Evolutionary conservation across 345 rosid species (phyloP).

Genomic region (Fremontodendron californicum): DNA sequence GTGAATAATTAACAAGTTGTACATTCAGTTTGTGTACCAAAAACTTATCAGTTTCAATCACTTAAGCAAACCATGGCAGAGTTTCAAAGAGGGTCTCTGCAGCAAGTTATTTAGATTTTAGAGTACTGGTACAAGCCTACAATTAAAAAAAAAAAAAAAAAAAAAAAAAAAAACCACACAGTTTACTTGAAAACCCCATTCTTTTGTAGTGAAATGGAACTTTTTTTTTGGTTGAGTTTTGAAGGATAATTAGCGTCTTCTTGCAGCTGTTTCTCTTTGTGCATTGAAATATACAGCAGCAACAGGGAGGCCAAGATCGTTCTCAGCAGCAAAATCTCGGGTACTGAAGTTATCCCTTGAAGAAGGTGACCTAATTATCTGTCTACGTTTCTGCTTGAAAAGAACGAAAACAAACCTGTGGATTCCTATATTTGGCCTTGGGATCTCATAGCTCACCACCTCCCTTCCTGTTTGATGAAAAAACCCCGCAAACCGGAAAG

Average conservation of each 20-base stretch:
- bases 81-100: not conserved
- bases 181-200: not conserved
- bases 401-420: conserved; percentile 66
- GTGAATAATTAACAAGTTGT: not conserved
- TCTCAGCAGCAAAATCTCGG: conserved; percentile 43
- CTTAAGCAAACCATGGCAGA: not conserved
- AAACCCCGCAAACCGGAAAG: not conserved
- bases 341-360: conserved; percentile 56
- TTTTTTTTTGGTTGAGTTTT: not conserved
- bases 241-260: conserved; percentile 38
- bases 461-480: conserved; percentile 43
- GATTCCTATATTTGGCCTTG: conserved; percentile 59
- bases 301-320: conserved; percentile 65
- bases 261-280: conserved; percentile 63
- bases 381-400: conserved; percentile 54
- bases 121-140: not conserved
- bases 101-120: not conserved
- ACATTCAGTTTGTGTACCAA: not conserved
- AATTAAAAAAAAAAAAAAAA: not conserved
- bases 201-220: not conserved
- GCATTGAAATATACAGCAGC: conserved; percentile 76
- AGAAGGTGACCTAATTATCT: conserved; percentile 32
- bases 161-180: not conserved
- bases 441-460: conserved; percentile 54
- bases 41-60: not conserved